phyloP scores from a whole-genome alignment of 768 basidiomycete species.

The Leccinellum albellum region DNA sequence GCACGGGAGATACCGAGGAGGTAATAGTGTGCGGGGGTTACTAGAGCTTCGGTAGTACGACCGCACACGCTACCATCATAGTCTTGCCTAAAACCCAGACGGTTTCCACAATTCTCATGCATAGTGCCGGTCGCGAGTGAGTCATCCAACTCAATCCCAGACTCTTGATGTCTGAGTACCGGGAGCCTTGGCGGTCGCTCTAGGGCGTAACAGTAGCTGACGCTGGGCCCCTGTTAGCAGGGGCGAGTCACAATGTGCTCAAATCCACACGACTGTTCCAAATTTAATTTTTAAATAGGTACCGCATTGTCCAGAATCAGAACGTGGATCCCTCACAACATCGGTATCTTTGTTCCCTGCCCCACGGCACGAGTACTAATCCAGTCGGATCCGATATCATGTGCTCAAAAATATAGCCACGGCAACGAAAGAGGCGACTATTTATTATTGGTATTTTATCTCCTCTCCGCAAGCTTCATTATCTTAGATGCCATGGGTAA shows the following conservation, averaged over 20 bases:
- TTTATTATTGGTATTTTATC: background rate
- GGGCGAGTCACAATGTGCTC: background rate
- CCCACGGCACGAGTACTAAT: too few relatives aligned
- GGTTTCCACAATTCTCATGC: background rate
- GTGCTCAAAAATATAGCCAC: background rate
- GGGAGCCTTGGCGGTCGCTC: background rate
- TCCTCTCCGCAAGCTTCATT: background rate
- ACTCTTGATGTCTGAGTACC: background rate
- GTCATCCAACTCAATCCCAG: background rate
- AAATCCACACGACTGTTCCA: background rate
- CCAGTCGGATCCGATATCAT: background rate
- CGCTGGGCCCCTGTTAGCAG: too few relatives aligned
- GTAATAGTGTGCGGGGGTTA: too few relatives aligned
- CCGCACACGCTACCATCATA: too few relatives aligned
- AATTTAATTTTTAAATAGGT: background rate
- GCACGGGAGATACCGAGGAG: too few relatives aligned
- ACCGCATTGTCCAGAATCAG: too few relatives aligned
- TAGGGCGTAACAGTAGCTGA: too few relatives aligned
- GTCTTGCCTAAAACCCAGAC: background rate
- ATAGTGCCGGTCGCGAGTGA: background rate
- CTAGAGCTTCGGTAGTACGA: too few relatives aligned
- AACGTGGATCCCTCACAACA: background rate
- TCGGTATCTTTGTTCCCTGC: background rate
- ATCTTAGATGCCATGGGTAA: background rate
- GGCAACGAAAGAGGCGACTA: background rate